phyloP scores from a whole-genome alignment of 768 basidiomycete genomes.

The Saitozyma podzolica region DNA sequence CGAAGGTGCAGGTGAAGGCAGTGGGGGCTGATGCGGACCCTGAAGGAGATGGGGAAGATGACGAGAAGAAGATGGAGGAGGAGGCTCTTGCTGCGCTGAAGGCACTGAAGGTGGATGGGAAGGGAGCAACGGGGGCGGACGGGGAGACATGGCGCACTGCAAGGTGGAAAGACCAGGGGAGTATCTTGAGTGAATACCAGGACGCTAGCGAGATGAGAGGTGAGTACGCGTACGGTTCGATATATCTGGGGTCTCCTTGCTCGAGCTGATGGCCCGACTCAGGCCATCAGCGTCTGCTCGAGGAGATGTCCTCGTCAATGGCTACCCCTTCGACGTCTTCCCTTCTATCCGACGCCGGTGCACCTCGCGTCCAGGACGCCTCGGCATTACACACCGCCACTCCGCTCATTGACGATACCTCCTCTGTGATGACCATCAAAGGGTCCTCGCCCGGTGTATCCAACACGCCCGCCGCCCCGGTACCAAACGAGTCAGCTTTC shows the following conservation, averaged over 20 bases:
- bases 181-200: constrained; percentile 32
- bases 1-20: not conserved
- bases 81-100: constrained; percentile 41
- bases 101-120: constrained; percentile 31
- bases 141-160: constrained; percentile 51
- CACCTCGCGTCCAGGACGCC: constrained; percentile 1
- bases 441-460: constrained; percentile 2
- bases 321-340: constrained; percentile 1
- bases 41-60: constrained; percentile 22
- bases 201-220: constrained; percentile 47
- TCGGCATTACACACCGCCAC: constrained; percentile 3
- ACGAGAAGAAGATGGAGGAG: constrained; percentile 44
- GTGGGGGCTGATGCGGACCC: no score
- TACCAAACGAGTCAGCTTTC: no score
- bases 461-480: no score
- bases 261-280: constrained; percentile 3
- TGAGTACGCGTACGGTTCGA: constrained; percentile 13
- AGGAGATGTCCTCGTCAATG: constrained; percentile 10
- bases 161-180: constrained; percentile 47
- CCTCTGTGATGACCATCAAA: constrained; percentile 20
- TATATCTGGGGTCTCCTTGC: not conserved
- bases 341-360: not conserved
- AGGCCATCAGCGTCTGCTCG: constrained; percentile 32
- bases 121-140: constrained; percentile 17
- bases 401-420: constrained; percentile 6